These are phyloP conservation scores for Saururus chinensis DNA, from an alignment of 164 flowering plant species.

Conservation along the genomic window DNA sequence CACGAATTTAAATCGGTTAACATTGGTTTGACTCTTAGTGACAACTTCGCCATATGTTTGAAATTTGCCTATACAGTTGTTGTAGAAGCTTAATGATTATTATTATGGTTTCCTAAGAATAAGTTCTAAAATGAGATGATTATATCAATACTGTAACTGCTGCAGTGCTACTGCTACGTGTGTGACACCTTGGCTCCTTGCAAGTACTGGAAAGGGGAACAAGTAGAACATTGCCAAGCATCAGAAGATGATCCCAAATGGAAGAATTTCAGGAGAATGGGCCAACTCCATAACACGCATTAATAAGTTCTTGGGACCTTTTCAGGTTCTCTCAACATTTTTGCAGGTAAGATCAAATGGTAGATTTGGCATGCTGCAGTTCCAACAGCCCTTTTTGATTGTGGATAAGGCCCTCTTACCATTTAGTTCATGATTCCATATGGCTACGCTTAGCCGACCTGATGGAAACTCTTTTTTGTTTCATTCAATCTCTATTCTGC, in stretches of 20 bases:
- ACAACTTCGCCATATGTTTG: too few species aligned
- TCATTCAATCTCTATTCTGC: too few species aligned
- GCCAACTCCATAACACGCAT: not conserved
- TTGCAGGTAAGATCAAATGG: not conserved
- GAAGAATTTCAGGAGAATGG: conserved; percentile 1
- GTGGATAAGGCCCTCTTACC: too few species aligned
- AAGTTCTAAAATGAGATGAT: not conserved
- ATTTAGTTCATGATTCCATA: too few species aligned
- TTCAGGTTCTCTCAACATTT: not conserved
- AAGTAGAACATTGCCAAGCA: conserved; percentile 4
- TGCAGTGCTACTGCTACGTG: conserved; percentile 10
- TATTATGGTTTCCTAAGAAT: not conserved
- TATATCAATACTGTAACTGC: not conserved
- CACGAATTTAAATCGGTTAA: too few species aligned
- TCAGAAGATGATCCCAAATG: conserved; percentile 1
- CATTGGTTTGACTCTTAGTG: too few species aligned
- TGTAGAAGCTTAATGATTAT: not conserved
- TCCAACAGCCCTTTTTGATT: too few species aligned
- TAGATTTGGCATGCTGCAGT: too few species aligned
- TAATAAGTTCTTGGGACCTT: too few species aligned
- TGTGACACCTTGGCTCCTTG: conserved; percentile 8
- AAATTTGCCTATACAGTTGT: too few species aligned
- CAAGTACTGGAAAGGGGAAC: conserved; percentile 4
- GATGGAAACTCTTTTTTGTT: too few species aligned
- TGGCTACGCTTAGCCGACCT: too few species aligned